Evolutionary conservation across 2,329 filamentous ascomycete genomes (phyloP), one percentile per base, ranked within the genome.

Genomic region (Nakataea oryzae): DNA sequence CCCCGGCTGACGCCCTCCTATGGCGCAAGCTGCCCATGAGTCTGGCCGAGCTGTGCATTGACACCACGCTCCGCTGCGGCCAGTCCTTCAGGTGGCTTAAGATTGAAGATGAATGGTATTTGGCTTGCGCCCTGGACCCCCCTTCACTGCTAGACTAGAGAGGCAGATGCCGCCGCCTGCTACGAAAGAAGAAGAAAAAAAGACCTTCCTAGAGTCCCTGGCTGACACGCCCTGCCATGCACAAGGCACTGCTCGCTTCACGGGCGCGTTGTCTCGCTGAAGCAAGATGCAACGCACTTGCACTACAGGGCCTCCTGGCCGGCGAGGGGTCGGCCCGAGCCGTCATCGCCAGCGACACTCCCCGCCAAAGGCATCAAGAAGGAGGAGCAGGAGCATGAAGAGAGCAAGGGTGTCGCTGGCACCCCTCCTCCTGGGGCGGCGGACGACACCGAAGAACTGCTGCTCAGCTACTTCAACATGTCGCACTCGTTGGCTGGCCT

Each of bases 11-110:
- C 21, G 41, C 21, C 11, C 41, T 50, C 11, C 41, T 50, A n/a
- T 99, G 95, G 95, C 86, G 86, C 66, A 96, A 90, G 77, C 77
- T 99, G 67, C 92, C 95, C 28, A 78, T 97, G 54, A 89, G 81
- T 64, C 77, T 96, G 41, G 84, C 87, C 4, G 95, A 99, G 72
- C 83, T 99, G 4, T 97, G 91, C 72, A 92, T 99, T 67, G 91
- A 96, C 69, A 99, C 93, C 0, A 96, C 92, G 0, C 79, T 99
- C 41, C 87, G 93, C 65, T 99, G 95, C 73, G 95, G 95, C 3
- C 95, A 99, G 74, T 96, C 93, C 0, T 99, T 99, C 69, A 87
- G 93, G 78, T 99, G 95, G 95, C 88, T 88, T 65, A 92, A 93
- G 71, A 85, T 91, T 59, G 83, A 86, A 56, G 86, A 93, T 72